Percentiles rank a stretch among this genome's conserved stretches.
Evolutionary conservation across 2,329 filamentous ascomycete species (phyloP).

Genomic region (Ophiocordyceps camponoti-saundersi): DNA sequence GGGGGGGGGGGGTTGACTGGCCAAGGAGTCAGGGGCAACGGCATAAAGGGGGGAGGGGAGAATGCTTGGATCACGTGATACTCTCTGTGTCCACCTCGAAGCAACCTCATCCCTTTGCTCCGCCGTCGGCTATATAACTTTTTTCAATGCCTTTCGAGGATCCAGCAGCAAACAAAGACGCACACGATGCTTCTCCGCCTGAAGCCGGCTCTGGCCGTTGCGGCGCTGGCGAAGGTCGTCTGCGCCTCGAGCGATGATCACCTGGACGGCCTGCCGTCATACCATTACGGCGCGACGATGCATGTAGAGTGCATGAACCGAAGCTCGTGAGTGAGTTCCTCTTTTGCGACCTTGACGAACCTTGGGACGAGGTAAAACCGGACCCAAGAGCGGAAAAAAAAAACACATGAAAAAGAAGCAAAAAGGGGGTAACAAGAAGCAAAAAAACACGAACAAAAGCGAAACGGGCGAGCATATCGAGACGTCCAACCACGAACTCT

Average conservation of each 20-base stretch:
- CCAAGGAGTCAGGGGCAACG: no score
- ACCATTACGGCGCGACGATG: constrained; percentile 50
- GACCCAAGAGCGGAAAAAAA: no score
- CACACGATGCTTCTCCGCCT: neutral
- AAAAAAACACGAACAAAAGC: constrained; percentile 22
- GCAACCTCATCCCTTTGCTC: neutral
- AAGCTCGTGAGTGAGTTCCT: constrained; percentile 37
- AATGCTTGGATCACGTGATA: neutral
- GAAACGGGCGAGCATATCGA: constrained; percentile 84
- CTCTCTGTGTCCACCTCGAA: neutral
- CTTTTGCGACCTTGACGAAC: neutral
- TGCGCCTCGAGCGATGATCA: neutral
- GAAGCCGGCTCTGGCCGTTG: neutral
- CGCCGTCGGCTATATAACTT: neutral
- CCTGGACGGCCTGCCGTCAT: constrained; percentile 33
- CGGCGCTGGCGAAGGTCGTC: neutral
- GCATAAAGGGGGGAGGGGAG: no score
- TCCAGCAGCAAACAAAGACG: neutral
- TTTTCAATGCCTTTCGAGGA: neutral
- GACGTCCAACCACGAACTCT: constrained; percentile 60
- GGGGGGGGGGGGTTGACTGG: no score
- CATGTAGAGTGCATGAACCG: constrained; percentile 59
- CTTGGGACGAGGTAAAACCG: no score
- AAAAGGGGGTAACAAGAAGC: no score
- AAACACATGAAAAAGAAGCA: no score